phyloP scores from a whole-genome alignment of 139 green algal genomes.

The Astrephomene gubernaculifera region DNA sequence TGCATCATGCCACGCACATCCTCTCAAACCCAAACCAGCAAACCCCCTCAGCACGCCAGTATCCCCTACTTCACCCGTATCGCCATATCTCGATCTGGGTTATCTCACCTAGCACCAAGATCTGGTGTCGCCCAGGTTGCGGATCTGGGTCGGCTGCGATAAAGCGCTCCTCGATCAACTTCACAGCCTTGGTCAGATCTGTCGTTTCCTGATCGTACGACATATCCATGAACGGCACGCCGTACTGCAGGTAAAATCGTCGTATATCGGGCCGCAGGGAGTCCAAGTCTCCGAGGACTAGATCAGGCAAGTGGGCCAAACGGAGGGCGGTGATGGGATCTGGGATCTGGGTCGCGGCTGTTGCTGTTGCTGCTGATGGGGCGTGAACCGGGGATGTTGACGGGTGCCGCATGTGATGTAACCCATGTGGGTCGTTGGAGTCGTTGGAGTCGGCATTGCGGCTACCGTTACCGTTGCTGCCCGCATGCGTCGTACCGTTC shows the following conservation, averaged over 20 bases:
- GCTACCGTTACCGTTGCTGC: neutral
- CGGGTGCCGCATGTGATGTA: no score
- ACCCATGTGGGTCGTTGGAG: neutral
- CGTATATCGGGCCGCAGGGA: slow-evolving; percentile 73
- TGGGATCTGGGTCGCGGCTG: no score
- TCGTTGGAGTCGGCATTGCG: neutral
- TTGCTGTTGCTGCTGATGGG: no score
- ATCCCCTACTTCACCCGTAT: no score
- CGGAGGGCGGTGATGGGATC: neutral
- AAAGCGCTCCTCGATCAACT: slow-evolving; percentile 51
- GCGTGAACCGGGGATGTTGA: no score
- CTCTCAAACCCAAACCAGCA: no score
- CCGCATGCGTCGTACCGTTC: no score
- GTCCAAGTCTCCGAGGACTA: slow-evolving; percentile 92
- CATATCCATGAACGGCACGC: slow-evolving; percentile 75
- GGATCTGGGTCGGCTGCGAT: slow-evolving; percentile 7
- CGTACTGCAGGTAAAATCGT: slow-evolving; percentile 59
- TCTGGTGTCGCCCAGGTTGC: slow-evolving; percentile 35
- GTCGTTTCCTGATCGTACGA: slow-evolving; percentile 90
- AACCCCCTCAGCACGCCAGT: no score
- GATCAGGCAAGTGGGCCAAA: slow-evolving; percentile 68
- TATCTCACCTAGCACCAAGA: slow-evolving; percentile 54
- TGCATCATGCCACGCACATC: no score
- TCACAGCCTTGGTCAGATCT: slow-evolving; percentile 90
- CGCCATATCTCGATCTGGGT: no score